phyloP scores from a whole-genome alignment of 768 basidiomycete genomes.

The Mrakia blollopis region DNA sequence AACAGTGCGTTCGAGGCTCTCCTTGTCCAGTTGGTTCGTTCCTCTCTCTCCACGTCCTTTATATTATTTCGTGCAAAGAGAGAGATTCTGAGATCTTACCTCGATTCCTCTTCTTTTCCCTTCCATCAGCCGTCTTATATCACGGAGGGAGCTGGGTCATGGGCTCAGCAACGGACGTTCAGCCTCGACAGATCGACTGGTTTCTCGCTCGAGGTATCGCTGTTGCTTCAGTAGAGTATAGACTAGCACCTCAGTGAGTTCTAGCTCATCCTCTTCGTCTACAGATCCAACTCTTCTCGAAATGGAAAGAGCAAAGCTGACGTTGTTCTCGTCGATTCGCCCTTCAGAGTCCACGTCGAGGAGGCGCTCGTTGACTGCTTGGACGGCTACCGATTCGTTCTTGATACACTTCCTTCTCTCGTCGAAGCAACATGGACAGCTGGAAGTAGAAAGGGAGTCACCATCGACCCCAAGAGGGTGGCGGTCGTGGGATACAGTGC shows the following conservation, averaged over 20 bases:
- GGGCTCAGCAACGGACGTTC: constrained; percentile 6
- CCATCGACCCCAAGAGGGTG: constrained; percentile 2
- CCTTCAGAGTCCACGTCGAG: constrained; percentile 6
- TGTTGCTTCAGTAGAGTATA: constrained; percentile 13
- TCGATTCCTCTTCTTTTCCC: not conserved
- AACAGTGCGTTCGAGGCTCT: not conserved
- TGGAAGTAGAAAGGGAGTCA: not conserved
- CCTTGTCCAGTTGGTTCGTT: constrained; percentile 16
- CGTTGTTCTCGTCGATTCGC: too few species aligned
- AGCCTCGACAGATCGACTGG: constrained; percentile 21
- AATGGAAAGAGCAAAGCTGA: not conserved
- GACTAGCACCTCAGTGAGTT: constrained; percentile 20
- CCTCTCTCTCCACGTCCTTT: too few species aligned
- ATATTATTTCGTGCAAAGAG: not conserved
- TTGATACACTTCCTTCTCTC: not conserved
- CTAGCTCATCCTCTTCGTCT: not conserved
- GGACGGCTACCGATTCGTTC: constrained; percentile 15
- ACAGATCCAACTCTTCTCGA: not conserved
- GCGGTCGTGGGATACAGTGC: constrained; percentile 10
- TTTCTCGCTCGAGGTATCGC: constrained; percentile 14
- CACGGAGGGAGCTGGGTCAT: constrained; percentile 22
- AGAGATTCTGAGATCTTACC: not conserved
- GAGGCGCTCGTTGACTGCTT: constrained; percentile 13
- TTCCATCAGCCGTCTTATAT: not conserved
- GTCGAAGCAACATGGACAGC: not conserved